phyloP scores from a whole-genome alignment of 2,329 filamentous ascomycete species.

The Sphaerulina musiva region DNA sequence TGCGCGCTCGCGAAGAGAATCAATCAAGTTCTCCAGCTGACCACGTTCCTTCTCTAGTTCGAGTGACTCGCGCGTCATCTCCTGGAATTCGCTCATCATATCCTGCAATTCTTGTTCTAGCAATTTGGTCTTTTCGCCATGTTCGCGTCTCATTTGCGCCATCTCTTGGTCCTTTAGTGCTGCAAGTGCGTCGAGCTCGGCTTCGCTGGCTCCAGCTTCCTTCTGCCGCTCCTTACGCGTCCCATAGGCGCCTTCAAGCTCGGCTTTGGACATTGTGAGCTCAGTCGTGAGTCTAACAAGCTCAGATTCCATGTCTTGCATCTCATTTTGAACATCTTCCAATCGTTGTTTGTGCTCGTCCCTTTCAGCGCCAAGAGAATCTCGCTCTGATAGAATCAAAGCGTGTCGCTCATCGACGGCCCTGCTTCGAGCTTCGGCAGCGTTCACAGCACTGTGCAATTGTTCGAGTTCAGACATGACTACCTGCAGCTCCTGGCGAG shows the following conservation, averaged over 20 bases:
- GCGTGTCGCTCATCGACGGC: conserved; percentile 31
- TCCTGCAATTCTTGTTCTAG: conserved; percentile 61
- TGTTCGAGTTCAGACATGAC: conserved; percentile 36
- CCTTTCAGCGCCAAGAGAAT: conserved; percentile 20
- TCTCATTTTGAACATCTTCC: conserved; percentile 29
- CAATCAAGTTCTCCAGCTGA: conserved; percentile 56
- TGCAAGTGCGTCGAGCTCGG: conserved; percentile 38
- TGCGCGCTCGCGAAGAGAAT: conserved; percentile 56
- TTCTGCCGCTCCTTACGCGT: conserved; percentile 61
- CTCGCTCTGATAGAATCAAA: conserved; percentile 26
- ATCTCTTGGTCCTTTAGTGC: conserved; percentile 43
- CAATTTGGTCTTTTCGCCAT: conserved; percentile 33
- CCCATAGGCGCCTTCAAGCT: conserved; percentile 92
- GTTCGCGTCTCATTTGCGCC: conserved; percentile 31
- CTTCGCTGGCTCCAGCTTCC: conserved; percentile 57
- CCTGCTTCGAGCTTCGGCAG: conserved; percentile 29
- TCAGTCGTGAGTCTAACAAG: conserved; percentile 64
- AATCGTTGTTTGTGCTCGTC: conserved; percentile 20
- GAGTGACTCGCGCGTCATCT: conserved; percentile 61
- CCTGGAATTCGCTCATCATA: conserved; percentile 63
- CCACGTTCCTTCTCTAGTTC: conserved; percentile 67
- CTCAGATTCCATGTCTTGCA: conserved; percentile 51
- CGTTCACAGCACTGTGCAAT: conserved; percentile 28
- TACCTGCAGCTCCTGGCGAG: conserved; percentile 37
- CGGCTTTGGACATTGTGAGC: conserved; percentile 81